Percentiles rank a stretch among this genome's conserved stretches.
Evolutionary conservation across 2,329 filamentous ascomycete genomes (phyloP).

Genomic region (Botrytis porri): DNA sequence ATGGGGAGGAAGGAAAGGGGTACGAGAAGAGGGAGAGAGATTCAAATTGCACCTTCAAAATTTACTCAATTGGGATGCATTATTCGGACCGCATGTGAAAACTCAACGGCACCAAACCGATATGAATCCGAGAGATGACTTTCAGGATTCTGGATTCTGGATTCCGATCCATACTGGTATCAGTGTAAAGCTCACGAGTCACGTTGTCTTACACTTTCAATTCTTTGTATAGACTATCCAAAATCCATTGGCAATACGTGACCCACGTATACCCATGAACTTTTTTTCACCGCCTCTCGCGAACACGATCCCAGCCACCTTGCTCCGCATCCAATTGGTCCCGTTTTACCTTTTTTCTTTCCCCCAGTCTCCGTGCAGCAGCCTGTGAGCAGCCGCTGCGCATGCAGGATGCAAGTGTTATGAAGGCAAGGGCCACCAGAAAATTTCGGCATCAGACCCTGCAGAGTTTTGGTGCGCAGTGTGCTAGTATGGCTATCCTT

Average conservation of each 20-base stretch:
- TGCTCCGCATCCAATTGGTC: neutral
- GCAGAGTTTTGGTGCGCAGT: neutral
- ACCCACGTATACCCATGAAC: constrained; percentile 34
- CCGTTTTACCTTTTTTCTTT: neutral
- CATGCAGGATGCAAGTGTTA: constrained; percentile 1
- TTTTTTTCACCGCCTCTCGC: constrained; percentile 17
- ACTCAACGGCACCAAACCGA: neutral
- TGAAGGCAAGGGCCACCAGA: neutral
- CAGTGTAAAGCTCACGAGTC: neutral
- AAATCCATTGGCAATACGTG: constrained; percentile 37
- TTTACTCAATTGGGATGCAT: neutral
- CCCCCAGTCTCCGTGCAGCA: neutral
- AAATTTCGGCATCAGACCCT: constrained; percentile 1
- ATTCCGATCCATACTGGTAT: neutral
- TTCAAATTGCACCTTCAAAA: neutral
- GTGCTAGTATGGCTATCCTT: neutral
- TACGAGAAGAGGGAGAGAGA: neutral
- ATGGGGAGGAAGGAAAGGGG: neutral
- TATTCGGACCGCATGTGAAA: neutral
- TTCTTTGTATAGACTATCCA: neutral
- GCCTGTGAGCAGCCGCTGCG: neutral
- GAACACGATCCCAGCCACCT: neutral
- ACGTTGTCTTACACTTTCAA: constrained; percentile 5
- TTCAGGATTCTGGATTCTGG: neutral
- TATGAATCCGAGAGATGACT: neutral